These are phyloP conservation scores for Coemansia aciculifera DNA, from an alignment of 192 early-diverging fungal species.

Conservation along the genomic window DNA sequence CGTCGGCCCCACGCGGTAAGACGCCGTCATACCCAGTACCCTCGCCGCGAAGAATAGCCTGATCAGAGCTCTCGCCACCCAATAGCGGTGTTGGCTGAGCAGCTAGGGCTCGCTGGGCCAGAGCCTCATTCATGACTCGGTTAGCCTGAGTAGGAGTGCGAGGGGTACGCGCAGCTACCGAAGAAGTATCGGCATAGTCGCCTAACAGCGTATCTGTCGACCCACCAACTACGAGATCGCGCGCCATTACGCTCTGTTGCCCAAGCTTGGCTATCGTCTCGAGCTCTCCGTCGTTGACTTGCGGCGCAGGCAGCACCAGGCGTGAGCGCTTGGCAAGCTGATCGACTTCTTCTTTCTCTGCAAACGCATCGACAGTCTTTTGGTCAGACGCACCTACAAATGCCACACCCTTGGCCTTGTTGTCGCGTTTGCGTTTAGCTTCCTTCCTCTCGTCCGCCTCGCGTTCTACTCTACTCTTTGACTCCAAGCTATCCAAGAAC, in stretches of 20 bases:
- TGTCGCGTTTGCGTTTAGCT: slow-evolving; percentile 70
- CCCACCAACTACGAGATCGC: slow-evolving; percentile 63
- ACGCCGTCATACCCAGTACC: slow-evolving; percentile 65
- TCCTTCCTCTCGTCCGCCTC: slow-evolving; percentile 81
- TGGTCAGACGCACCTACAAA: slow-evolving; percentile 58
- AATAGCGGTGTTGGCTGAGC: slow-evolving; percentile 81
- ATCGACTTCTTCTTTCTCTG: slow-evolving; percentile 63
- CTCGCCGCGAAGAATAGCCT: slow-evolving; percentile 28
- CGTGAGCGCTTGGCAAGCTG: slow-evolving; percentile 72
- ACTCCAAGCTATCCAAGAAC: slow-evolving; percentile 77
- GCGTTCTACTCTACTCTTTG: slow-evolving; percentile 77
- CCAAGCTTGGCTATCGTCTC: slow-evolving; percentile 92
- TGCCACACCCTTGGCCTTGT: slow-evolving; percentile 55
- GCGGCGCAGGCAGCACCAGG: slow-evolving; percentile 85
- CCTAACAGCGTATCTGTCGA: slow-evolving; percentile 69
- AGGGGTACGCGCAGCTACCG: slow-evolving; percentile 46
- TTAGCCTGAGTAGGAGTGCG: slow-evolving; percentile 59
- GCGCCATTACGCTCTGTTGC: slow-evolving; percentile 73
- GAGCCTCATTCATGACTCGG: slow-evolving; percentile 74
- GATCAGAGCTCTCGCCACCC: slow-evolving; percentile 64
- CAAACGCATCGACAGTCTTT: slow-evolving; percentile 35
- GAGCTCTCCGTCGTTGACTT: slow-evolving; percentile 86
- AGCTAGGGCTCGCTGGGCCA: slow-evolving; percentile 77
- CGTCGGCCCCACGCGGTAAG: slow-evolving; percentile 57
- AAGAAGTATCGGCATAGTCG: slow-evolving; percentile 66